Conservation (phyloP, 805 yeast genomes). For the Candida hungchunana region DNA sequence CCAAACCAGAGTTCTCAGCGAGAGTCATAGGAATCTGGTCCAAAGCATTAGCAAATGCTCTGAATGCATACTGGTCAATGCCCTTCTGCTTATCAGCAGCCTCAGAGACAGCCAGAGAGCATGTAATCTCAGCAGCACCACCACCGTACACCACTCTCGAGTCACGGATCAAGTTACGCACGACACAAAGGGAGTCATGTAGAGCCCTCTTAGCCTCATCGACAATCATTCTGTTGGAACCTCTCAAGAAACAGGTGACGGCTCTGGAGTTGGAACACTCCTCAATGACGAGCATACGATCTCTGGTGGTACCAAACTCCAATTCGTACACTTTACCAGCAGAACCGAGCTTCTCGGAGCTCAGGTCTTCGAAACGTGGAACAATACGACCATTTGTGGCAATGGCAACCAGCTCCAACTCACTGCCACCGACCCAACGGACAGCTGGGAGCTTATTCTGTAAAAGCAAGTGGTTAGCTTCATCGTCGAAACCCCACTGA, state of each 20-base stretch:
- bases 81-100: conserved; percentile 93
- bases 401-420: conserved; percentile 90
- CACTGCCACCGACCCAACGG: conserved; percentile 99
- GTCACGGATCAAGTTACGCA: conserved; percentile 89
- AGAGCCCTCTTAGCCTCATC: conserved; percentile 96
- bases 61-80: conserved; percentile 95
- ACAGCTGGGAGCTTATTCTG: conserved; percentile 92
- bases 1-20: conserved; percentile 95
- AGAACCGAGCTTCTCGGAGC: conserved; percentile 74
- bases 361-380: conserved; percentile 91
- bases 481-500: conserved; percentile 99
- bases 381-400: conserved; percentile 97
- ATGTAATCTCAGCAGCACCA: conserved; percentile 95
- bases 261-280: conserved; percentile 83
- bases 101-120: conserved; percentile 85
- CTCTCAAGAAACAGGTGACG: conserved; percentile 90
- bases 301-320: conserved; percentile 94
- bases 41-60: conserved; percentile 88
- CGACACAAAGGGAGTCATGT: conserved; percentile 96
- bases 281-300: conserved; percentile 92
- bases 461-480: conserved; percentile 88
- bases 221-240: conserved; percentile 95
- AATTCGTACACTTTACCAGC: conserved; percentile 85
- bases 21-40: conserved; percentile 91
- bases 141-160: conserved; percentile 98